Evolutionary conservation across 768 basidiomycete genomes (phyloP), one percentile per base, ranked within the genome.

Genomic region (Lactarius indigo): DNA sequence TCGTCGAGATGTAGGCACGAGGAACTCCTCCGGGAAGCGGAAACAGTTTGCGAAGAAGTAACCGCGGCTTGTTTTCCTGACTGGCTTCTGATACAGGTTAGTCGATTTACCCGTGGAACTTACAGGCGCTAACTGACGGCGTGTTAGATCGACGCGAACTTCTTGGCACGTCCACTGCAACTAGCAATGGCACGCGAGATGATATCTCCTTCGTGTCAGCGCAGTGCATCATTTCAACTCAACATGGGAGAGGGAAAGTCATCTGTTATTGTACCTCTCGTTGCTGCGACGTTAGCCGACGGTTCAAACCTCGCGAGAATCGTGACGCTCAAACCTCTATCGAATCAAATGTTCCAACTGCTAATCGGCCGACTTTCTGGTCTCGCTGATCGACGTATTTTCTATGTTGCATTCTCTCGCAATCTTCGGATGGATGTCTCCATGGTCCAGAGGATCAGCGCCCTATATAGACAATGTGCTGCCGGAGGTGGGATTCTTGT

Each of bases 171-270:
- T 5, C 74, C 75, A 0, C 68, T 84, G 12, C 85, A 86, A 64
- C 73, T 73, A 0, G 56, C 73, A 0, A 74, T 85, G 6, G 80
- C 83, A 1, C 59, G 68, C 2, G 78, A 83, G 56, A 85, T 85
- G 85, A 80, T 83, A n/a, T 63, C 70, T 0, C 84, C 85, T 0
- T 64, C 61, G 0, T 76, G 73, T 0, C 61, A 64, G 2, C 23
- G 69, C 5, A 86, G 82, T 54, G 78, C 79, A 0, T 72, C 77
- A 1, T 73, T 82, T 31, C 85, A 86, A 47, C 78, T 85, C 23
- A 84, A 85, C 55, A 86, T 85, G 84, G 85, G 85, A 1, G 84
- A 85, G 64, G 84, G 84, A 5, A 84, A 85, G 66, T 79, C 81
- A 7, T 76, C 78, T 10, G 81, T 83, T 2, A 86, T 86, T n/a